Percentiles rank a stretch among this genome's conserved stretches.
phyloP scores from a whole-genome alignment of 2,329 filamentous ascomycete species.

The Cladosporium sp. region DNA sequence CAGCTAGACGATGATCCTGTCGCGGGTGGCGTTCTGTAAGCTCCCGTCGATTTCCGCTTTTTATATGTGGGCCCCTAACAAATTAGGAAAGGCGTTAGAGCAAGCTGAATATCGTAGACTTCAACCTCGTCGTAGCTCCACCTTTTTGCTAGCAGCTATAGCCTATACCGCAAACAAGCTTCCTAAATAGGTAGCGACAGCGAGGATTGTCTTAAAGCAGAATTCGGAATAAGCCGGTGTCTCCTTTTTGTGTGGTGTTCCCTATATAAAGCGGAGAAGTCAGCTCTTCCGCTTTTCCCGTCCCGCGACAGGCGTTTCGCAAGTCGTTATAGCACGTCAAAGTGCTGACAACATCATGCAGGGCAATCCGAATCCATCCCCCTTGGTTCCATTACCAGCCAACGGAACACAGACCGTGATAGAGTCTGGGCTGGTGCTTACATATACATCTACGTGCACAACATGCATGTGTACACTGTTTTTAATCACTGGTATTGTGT shows the following conservation, averaged over 20 bases:
- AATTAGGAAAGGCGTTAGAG: neutral
- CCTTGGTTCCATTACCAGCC: too few relatives aligned
- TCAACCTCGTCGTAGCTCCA: neutral
- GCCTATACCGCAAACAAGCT: neutral
- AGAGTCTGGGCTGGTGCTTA: too few relatives aligned
- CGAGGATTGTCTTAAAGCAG: neutral
- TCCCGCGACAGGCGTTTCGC: neutral
- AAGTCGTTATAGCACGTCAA: too few relatives aligned
- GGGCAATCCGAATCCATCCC: too few relatives aligned
- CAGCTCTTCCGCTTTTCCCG: neutral
- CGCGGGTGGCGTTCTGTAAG: too few relatives aligned
- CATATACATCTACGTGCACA: too few relatives aligned
- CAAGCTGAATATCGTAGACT: neutral
- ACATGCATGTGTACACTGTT: too few relatives aligned
- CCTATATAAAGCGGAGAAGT: neutral
- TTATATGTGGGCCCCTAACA: neutral
- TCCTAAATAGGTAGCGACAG: neutral
- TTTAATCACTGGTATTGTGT: too few relatives aligned
- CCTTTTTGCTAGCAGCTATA: neutral
- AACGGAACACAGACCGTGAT: too few relatives aligned
- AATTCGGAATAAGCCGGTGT: neutral
- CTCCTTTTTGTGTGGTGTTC: neutral
- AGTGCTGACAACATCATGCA: too few relatives aligned
- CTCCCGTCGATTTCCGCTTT: neutral
- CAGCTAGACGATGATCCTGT: too few relatives aligned